Base-by-base conservation (phyloP, 2,329 filamentous ascomycete genomes). In the Alternaria brassicae region DNA sequence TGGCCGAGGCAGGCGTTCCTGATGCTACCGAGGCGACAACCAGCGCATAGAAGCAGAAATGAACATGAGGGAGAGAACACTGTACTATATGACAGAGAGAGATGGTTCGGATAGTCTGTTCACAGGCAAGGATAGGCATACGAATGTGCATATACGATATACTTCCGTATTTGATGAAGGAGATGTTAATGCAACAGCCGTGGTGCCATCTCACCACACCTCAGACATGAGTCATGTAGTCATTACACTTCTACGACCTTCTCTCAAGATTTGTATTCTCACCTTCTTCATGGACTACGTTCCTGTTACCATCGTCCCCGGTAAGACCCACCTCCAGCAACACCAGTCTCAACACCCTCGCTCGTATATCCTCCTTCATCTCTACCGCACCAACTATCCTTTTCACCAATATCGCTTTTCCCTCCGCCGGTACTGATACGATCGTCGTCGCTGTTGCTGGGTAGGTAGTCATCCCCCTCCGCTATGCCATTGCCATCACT, bases 21-120 rank as follows among this genome's bases (percentile, higher is more conserved):
- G 63, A 60, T 34, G 58, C 55, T 30, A 49, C 62, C n/a, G 58
- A 63, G 36, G 57, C 62, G 2, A 41, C 53, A 9, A 56, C 61
- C 6, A 52, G 49, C 23, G 60, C 57, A 27, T 67, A 54, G 42
- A 45, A 13, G 45, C 4, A 27, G 6, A 44, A 6, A 19, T 15
- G 19, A 32, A 34, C 19, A 28, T 2, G 3, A 50, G 13, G 12
- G 28, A 23, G 37, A 34, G 37, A 40, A 13, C n/a, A 53, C 6
- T 62, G 59, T 62, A 64, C 39, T 50, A 60, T 63, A 65, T 36
- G 21, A 32, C 37, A 30, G 17, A 8, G 37, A 40, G 32, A 40
- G 34, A 34, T 37, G 9, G 28, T 40, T 27, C 2, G 28, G 1
- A 3, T 32, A 21, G 25, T 2, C 2, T 25, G 21, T 1, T 2